A percentile compares a stretch with the other conserved stretches of the same genome.
These are phyloP conservation scores for Pseudozyma tsukubaensis DNA, from an alignment of 1,284 basidiomycete species.

Conservation along the genomic window DNA sequence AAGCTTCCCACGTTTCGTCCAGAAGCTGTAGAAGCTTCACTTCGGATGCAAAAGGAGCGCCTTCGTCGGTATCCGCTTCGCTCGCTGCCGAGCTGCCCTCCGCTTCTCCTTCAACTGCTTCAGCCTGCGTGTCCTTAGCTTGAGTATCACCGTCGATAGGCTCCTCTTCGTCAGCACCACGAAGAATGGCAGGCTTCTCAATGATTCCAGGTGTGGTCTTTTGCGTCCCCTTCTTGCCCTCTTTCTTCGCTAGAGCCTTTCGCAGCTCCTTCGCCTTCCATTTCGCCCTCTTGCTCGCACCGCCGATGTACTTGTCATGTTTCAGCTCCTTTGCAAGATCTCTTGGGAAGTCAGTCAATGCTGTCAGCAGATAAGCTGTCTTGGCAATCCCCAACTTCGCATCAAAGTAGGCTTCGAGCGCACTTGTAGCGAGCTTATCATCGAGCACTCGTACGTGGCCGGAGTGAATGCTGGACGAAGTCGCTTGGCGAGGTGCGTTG, in stretches of 20 bases:
- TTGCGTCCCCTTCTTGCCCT: constrained; percentile 37
- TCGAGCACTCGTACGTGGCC: constrained; percentile 38
- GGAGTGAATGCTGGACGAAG: constrained; percentile 52
- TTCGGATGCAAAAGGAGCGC: constrained; percentile 43
- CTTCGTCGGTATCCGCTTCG: constrained; percentile 31
- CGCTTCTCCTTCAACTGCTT: neutral
- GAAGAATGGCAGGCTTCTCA: constrained; percentile 24
- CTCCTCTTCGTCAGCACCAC: constrained; percentile 4
- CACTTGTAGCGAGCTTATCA: constrained; percentile 6
- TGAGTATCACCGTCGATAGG: neutral
- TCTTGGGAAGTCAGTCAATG: constrained; percentile 26
- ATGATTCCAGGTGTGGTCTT: constrained; percentile 33
- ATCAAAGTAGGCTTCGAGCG: constrained; percentile 34
- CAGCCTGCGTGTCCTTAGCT: neutral
- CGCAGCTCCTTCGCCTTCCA: constrained; percentile 43
- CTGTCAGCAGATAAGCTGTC: constrained; percentile 36
- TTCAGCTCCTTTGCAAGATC: constrained; percentile 41
- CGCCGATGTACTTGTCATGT: constrained; percentile 44
- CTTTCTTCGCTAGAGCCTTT: constrained; percentile 34
- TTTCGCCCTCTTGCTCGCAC: constrained; percentile 36
- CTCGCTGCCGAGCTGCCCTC: constrained; percentile 12
- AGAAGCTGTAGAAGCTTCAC: constrained; percentile 38
- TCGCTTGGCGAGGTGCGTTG: neutral
- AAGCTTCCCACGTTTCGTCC: constrained; percentile 37
- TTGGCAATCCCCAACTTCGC: constrained; percentile 37